Percentiles rank a stretch among this genome's conserved stretches.
Conservation (phyloP, 192 early-diverging fungal species). For the Coemansia sp. region DNA sequence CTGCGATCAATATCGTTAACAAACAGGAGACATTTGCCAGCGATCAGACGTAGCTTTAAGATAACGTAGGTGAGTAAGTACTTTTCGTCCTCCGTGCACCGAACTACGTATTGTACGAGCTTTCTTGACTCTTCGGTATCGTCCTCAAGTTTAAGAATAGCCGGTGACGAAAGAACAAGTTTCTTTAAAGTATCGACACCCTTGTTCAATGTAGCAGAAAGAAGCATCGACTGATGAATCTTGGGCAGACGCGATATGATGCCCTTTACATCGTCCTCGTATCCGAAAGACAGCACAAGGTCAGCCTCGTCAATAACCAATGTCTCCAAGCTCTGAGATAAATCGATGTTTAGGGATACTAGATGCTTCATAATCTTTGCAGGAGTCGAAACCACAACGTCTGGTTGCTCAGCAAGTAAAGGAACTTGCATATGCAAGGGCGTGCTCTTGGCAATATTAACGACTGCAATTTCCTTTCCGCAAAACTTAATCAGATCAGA, state of each 20-base stretch:
- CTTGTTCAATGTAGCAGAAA: slow-evolving; percentile 88
- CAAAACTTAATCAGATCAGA: slow-evolving; percentile 75
- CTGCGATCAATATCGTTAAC: slow-evolving; percentile 94
- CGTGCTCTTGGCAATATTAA: slow-evolving; percentile 38
- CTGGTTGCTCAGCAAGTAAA: slow-evolving; percentile 76
- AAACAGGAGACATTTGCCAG: slow-evolving; percentile 91
- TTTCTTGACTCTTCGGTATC: slow-evolving; percentile 56
- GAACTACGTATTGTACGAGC: slow-evolving; percentile 77
- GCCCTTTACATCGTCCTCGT: slow-evolving; percentile 83
- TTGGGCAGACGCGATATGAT: slow-evolving; percentile 75
- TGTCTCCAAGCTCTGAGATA: slow-evolving; percentile 66
- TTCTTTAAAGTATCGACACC: slow-evolving; percentile 86
- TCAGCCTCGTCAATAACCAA: slow-evolving; percentile 98
- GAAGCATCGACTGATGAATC: slow-evolving; percentile 89
- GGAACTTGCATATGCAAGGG: slow-evolving; percentile 58
- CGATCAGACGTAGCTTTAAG: slow-evolving; percentile 84
- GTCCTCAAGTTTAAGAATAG: slow-evolving; percentile 85
- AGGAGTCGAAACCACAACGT: slow-evolving; percentile 89
- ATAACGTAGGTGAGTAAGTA: slow-evolving; percentile 86
- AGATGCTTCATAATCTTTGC: slow-evolving; percentile 77
- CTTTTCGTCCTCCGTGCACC: slow-evolving; percentile 80
- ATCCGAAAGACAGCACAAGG: slow-evolving; percentile 89
- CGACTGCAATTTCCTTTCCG: slow-evolving; percentile 34
- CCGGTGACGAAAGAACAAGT: slow-evolving; percentile 81
- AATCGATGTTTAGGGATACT: slow-evolving; percentile 54